A percentile compares a stretch with the other conserved stretches of the same genome.
phyloP scores from a whole-genome alignment of 768 basidiomycete genomes.

The Ephemerocybe angulata region DNA sequence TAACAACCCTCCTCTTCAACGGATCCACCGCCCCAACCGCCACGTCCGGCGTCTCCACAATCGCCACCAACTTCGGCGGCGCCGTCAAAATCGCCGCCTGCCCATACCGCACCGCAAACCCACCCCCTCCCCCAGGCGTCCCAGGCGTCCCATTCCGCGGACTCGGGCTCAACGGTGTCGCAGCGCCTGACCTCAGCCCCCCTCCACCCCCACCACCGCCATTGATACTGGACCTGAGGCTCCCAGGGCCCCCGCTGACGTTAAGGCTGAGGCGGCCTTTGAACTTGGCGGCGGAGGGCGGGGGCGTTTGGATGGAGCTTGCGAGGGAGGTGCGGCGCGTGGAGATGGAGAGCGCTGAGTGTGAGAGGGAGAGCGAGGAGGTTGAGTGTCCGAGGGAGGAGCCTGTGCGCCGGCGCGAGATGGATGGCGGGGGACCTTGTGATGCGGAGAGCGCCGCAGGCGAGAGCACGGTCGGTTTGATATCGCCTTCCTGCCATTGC shows the following conservation, averaged over 20 bases:
- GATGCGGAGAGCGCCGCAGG: slow-evolving; percentile 19
- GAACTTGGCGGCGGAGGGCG: slow-evolving; percentile 11
- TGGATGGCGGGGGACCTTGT: slow-evolving; percentile 24
- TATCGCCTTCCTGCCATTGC: slow-evolving; percentile 75
- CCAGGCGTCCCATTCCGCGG: slow-evolving; percentile 40
- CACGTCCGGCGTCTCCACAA: slow-evolving; percentile 85
- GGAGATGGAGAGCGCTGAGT: slow-evolving; percentile 35
- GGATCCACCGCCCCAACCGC: slow-evolving; percentile 89
- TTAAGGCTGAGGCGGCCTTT: slow-evolving; percentile 45
- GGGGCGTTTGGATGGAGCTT: slow-evolving; percentile 16
- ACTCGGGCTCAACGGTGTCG: slow-evolving; percentile 45
- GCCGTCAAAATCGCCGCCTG: slow-evolving; percentile 75
- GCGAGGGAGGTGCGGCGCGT: slow-evolving; percentile 40
- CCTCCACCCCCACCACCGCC: no score
- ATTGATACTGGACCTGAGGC: no score
- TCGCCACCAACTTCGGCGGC: slow-evolving; percentile 77
- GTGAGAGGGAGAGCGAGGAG: slow-evolving; percentile 53
- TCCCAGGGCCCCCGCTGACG: slow-evolving; percentile 25
- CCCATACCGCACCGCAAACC: slow-evolving; percentile 52
- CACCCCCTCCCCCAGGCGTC: slow-evolving; percentile 21
- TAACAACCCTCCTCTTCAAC: slow-evolving; percentile 77
- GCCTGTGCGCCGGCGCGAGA: slow-evolving; percentile 42
- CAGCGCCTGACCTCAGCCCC: slow-evolving; percentile 40
- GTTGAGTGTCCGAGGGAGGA: slow-evolving; percentile 55
- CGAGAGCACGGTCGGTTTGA: slow-evolving; percentile 20